These are phyloP conservation scores for Amphicarpaea edgeworthii DNA, from an alignment of 306 rosid species.

Conservation along the genomic window DNA sequence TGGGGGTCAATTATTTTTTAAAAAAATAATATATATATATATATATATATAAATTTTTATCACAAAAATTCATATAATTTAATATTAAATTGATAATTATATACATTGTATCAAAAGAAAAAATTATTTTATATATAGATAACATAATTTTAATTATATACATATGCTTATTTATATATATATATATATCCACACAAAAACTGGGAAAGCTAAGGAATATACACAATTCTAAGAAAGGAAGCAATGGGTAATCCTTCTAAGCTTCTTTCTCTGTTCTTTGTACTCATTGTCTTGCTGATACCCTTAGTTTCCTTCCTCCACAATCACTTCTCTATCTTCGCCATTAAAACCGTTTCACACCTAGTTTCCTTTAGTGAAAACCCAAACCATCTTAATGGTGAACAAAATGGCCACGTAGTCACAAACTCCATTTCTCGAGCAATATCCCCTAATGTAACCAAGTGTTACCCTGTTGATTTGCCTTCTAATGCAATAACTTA, in stretches of 20 bases:
- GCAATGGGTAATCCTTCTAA: slow-evolving; percentile 2
- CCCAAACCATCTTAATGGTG: background rate
- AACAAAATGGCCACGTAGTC: background rate
- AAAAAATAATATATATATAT: no score
- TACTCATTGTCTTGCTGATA: background rate
- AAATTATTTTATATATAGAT: no score
- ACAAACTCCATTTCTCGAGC: background rate
- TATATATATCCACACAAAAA: no score
- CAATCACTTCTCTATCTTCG: background rate
- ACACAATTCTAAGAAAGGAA: background rate
- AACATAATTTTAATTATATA: no score
- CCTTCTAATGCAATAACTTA: background rate
- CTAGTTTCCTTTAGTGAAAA: background rate
- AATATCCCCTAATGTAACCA: background rate
- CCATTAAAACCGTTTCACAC: background rate
- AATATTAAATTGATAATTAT: no score
- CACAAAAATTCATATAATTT: no score
- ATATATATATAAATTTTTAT: no score
- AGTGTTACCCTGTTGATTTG: background rate
- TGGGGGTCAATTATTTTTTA: no score
- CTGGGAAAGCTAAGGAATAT: no score
- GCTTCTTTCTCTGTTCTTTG: background rate
- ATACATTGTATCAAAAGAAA: no score
- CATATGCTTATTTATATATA: no score
- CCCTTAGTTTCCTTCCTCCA: background rate